Conservation (phyloP, 2,329 filamentous ascomycete species). For the Macrophomina pseudophaseolina region DNA sequence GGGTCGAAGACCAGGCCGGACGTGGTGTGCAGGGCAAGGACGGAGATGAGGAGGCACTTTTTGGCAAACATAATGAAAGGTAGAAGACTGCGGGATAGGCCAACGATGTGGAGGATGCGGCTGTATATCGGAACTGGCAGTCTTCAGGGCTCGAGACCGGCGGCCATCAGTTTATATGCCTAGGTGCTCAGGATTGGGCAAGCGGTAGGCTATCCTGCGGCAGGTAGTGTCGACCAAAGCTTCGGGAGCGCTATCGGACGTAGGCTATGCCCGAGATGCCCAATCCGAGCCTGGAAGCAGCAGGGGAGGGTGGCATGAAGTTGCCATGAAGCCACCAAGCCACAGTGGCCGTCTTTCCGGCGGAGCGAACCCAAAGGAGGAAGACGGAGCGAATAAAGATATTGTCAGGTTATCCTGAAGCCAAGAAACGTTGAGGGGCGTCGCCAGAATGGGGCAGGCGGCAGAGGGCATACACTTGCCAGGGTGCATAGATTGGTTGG, state of each 20-base stretch:
- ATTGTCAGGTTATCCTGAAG: not conserved
- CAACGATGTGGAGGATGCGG: not conserved
- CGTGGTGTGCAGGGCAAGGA: not conserved
- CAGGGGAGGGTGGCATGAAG: conserved; percentile 5
- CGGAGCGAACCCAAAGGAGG: not conserved
- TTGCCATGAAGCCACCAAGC: not conserved
- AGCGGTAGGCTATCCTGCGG: not conserved
- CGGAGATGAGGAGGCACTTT: not conserved
- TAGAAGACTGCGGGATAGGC: not conserved
- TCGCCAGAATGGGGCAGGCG: not conserved
- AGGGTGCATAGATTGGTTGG: not conserved
- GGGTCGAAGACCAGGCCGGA: conserved; percentile 10
- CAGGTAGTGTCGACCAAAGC: not conserved
- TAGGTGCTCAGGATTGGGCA: not conserved
- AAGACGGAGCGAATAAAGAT: not conserved
- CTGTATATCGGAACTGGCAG: not conserved
- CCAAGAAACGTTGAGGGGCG: not conserved
- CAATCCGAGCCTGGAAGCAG: not conserved
- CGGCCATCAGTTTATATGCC: conserved; percentile 1
- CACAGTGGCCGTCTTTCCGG: not conserved
- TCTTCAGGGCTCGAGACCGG: not conserved
- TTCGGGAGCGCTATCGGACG: not conserved
- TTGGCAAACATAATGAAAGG: conserved; percentile 7
- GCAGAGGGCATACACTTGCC: not conserved
- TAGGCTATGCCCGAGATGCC: not conserved